Evolutionary conservation across 2,329 filamentous ascomycete species (phyloP).

Genomic region (Aspergillus cejpii): DNA sequence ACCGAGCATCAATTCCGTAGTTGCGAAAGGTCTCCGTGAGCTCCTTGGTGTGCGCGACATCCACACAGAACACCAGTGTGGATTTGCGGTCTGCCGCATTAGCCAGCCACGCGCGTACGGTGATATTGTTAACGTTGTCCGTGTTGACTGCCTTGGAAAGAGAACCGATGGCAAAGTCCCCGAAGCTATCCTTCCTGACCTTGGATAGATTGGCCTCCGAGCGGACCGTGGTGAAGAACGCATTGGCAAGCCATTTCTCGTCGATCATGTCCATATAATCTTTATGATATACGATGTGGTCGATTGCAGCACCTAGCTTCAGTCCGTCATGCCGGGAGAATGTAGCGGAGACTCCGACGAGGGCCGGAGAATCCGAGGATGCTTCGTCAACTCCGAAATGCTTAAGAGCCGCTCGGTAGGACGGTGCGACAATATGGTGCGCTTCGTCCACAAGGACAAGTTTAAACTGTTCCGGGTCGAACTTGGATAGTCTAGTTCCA

Average conservation of each 20-base stretch:
- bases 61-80: conserved; percentile 90
- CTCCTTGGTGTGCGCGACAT: conserved; percentile 70
- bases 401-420: conserved; percentile 67
- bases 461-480: conserved; percentile 73
- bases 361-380: conserved; percentile 50
- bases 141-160: conserved; percentile 81
- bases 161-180: conserved; percentile 74
- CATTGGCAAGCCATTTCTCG: conserved; percentile 84
- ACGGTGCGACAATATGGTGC: conserved; percentile 84
- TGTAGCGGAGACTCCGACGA: conserved; percentile 86
- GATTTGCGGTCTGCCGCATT: conserved; percentile 69
- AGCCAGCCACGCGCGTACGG: conserved; percentile 76
- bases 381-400: conserved; percentile 65
- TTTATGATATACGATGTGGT: conserved; percentile 94
- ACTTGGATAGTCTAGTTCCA: conserved; percentile 70
- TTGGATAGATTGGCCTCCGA: conserved; percentile 71
- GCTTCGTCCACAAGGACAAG: conserved; percentile 91
- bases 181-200: conserved; percentile 57
- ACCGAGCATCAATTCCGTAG: conserved; percentile 73
- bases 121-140: conserved; percentile 69
- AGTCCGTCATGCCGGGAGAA: conserved; percentile 76
- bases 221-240: conserved; percentile 88
- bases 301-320: conserved; percentile 73
- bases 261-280: conserved; percentile 75
- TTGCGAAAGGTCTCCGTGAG: conserved; percentile 70